A percentile compares a stretch with the other conserved stretches of the same genome.
Conservation (phyloP, 2,329 filamentous ascomycete genomes). For the Monosporascus sp. region DNA sequence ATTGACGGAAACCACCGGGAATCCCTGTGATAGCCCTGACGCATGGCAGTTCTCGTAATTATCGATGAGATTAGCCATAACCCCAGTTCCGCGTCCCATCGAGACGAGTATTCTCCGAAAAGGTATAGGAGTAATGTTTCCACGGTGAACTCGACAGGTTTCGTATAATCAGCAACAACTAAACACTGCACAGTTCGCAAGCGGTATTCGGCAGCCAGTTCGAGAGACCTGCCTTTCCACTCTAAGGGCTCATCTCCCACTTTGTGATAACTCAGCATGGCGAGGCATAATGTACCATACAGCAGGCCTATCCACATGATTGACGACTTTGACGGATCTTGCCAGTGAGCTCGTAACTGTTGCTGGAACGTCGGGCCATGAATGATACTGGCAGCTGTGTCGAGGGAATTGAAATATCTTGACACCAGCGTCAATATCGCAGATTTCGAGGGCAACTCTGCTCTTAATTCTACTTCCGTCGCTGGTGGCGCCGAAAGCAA, state of each 20-base stretch:
- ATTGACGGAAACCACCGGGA: slow-evolving; percentile 68
- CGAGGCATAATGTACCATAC: slow-evolving; percentile 71
- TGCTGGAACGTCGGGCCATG: slow-evolving; percentile 82
- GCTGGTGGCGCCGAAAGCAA: slow-evolving; percentile 70
- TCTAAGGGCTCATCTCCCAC: slow-evolving; percentile 76
- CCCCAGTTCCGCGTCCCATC: slow-evolving; percentile 68
- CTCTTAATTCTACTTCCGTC: slow-evolving; percentile 70
- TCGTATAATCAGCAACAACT: slow-evolving; percentile 70
- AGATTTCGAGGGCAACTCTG: slow-evolving; percentile 73
- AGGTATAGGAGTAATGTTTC: slow-evolving; percentile 73
- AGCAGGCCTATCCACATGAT: slow-evolving; percentile 75
- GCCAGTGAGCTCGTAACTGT: slow-evolving; percentile 62
- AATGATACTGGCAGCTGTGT: slow-evolving; percentile 66
- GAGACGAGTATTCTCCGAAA: slow-evolving; percentile 68
- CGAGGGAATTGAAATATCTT: slow-evolving; percentile 83
- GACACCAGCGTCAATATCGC: slow-evolving; percentile 80
- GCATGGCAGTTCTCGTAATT: slow-evolving; percentile 53
- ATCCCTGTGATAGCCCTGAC: slow-evolving; percentile 76
- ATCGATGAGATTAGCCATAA: slow-evolving; percentile 54
- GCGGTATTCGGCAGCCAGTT: slow-evolving; percentile 60
- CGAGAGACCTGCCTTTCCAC: slow-evolving; percentile 62
- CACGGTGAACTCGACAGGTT: slow-evolving; percentile 68
- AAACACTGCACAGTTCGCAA: slow-evolving; percentile 73
- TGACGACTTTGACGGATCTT: slow-evolving; percentile 65
- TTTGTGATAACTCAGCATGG: slow-evolving; percentile 73